Evolutionary conservation across 2,329 filamentous ascomycete species (phyloP), one percentile per base, ranked within the genome.

Genomic region (Malbranchea cinnamomea): DNA sequence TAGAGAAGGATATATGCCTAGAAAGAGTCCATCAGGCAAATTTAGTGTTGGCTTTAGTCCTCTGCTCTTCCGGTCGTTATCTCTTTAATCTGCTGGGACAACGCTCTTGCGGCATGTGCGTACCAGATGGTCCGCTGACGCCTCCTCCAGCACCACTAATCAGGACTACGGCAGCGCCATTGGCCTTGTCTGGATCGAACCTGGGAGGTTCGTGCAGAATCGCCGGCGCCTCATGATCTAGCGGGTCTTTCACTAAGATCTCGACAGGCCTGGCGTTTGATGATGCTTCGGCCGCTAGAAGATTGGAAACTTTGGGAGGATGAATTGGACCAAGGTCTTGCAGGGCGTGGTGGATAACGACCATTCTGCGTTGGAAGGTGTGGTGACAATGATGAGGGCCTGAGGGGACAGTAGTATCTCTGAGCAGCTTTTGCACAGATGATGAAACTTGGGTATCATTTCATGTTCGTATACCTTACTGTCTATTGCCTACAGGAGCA

Each of bases 81-180:
- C 17, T 8, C 3, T 8, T 5, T 7, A 16, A 6, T 27, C 7
- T 15, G 19, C 12, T 3, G 14, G 17, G 23, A 24, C 20, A 29
- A 12, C 9, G 6, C 12, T 19, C 20, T 28, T 12, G 13, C 10
- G 12, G 10, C 7, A 21, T 18, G 4, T 8, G 11, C 10, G 53
- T 54, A 36, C 48, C 52, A 4, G 45, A 50, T 2, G 59, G 57
- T 2, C 56, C 56, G n/a, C 44, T 49, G 8, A 56, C 47, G n/a
- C 52, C 52, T 24, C 55, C 52, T 2, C 53, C 50, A 11, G 54
- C 50, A 19, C 50, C 48, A 13, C 47, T 49, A 15, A 51, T 40
- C 6, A 53, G 34, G 13, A 53, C 42, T 1, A 46, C 49, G 1
- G 47, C 49, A 2, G 47, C 32, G 1, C 25, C 31, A 9, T 38